A percentile compares a stretch with the other conserved stretches of the same genome.
These are phyloP conservation scores for Leishmania guyanensis DNA, from an alignment of 208 protist species.

Conservation along the genomic window DNA sequence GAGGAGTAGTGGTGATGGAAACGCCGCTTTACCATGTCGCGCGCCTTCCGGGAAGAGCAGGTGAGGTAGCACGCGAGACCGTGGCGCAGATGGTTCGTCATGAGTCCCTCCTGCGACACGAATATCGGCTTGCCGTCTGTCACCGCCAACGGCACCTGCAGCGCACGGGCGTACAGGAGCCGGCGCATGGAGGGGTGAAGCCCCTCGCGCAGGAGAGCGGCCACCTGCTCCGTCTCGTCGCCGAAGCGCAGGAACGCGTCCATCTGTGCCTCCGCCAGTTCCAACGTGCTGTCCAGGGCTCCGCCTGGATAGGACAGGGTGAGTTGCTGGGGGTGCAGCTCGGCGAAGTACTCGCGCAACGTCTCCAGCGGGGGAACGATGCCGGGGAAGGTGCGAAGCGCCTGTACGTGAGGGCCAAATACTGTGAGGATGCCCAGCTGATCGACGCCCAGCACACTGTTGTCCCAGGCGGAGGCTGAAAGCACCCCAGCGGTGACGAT, in stretches of 20 bases:
- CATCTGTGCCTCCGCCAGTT: conserved; percentile 56
- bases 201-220: conserved; percentile 45
- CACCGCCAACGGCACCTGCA: conserved; percentile 64
- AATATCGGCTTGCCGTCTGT: conserved; percentile 68
- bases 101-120: conserved; percentile 35
- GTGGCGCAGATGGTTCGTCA: conserved; percentile 34
- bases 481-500: conserved; percentile 24
- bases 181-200: conserved; percentile 78
- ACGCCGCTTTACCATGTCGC: conserved; percentile 66
- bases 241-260: conserved; percentile 55
- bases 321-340: conserved; percentile 47
- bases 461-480: conserved; percentile 22
- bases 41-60: conserved; percentile 53
- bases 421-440: conserved; percentile 58
- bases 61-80: conserved; percentile 47
- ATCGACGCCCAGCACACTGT: conserved; percentile 51
- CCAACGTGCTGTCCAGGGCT: conserved; percentile 44
- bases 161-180: conserved; percentile 78
- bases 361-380: conserved; percentile 52
- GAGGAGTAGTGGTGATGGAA: conserved; percentile 66
- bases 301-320: conserved; percentile 15
- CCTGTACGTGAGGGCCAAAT: conserved; percentile 67
- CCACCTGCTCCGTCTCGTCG: conserved; percentile 40
- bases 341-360: conserved; percentile 62
- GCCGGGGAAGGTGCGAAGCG: conserved; percentile 43